A percentile compares a stretch with the other conserved stretches of the same genome.
phyloP scores from a whole-genome alignment of 257 asterid genomes.

The Solanum corneliomulleri region DNA sequence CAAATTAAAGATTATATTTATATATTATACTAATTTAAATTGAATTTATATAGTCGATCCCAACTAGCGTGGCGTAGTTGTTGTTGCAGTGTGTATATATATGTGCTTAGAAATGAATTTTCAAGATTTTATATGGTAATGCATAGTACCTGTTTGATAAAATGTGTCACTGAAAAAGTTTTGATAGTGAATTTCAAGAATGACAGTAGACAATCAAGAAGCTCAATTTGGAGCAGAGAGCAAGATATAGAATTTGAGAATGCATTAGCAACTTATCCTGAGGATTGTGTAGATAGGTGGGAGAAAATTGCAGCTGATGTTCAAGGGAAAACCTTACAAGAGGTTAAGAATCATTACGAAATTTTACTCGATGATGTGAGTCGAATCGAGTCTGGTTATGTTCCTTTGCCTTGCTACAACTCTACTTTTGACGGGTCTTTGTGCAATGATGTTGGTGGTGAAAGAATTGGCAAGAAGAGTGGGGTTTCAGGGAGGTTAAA shows the following conservation, averaged over 20 bases:
- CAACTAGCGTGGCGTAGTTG: neutral
- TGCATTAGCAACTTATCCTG: conserved; percentile 62
- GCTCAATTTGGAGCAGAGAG: conserved; percentile 71
- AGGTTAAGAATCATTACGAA: conserved; percentile 62
- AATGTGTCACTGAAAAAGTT: neutral
- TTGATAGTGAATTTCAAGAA: conserved; percentile 12
- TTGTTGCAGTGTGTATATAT: neutral
- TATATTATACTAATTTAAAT: too few relatives aligned
- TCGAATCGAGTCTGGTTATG: conserved; percentile 61
- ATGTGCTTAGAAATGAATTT: neutral
- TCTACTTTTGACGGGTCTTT: conserved; percentile 42
- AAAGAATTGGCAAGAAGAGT: conserved; percentile 33
- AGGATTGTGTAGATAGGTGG: conserved; percentile 61
- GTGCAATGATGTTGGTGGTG: conserved; percentile 46
- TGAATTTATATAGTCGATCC: neutral
- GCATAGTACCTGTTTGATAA: neutral
- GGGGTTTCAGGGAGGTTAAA: conserved; percentile 29
- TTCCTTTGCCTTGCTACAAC: conserved; percentile 55
- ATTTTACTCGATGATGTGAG: conserved; percentile 61
- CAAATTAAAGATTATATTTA: too few relatives aligned
- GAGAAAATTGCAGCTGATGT: conserved; percentile 71
- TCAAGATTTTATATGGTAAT: neutral
- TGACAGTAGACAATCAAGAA: conserved; percentile 56
- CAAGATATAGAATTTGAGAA: conserved; percentile 68
- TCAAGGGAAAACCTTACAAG: conserved; percentile 64